These are phyloP conservation scores for Gnomoniopsis sp. DNA, from an alignment of 2,329 filamentous ascomycete genomes.

Conservation along the genomic window DNA sequence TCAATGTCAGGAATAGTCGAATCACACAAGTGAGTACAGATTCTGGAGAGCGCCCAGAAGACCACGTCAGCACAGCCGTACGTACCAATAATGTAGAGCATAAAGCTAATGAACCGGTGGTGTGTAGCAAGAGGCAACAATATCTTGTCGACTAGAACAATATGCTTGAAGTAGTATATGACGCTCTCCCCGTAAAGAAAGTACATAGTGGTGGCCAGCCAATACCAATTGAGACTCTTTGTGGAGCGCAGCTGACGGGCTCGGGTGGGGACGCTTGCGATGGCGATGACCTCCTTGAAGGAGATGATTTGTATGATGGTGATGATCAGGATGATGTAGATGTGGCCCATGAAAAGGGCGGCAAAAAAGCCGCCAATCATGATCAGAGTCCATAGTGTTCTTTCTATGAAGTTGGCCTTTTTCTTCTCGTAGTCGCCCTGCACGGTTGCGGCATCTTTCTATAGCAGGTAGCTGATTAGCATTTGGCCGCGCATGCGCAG, in stretches of 20 bases:
- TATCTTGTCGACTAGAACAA: slow-evolving; percentile 90
- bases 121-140: slow-evolving; percentile 91
- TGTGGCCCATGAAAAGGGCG: slow-evolving; percentile 90
- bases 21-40: neutral
- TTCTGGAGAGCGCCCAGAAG: no score
- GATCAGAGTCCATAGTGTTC: slow-evolving; percentile 95
- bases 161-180: slow-evolving; percentile 99
- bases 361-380: slow-evolving; percentile 95
- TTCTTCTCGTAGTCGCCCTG: slow-evolving; percentile 89
- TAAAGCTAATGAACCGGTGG: slow-evolving; percentile 97
- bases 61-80: slow-evolving; percentile 14
- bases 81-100: slow-evolving; percentile 94
- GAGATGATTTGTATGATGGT: slow-evolving; percentile 94
- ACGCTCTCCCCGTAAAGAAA: slow-evolving; percentile 98
- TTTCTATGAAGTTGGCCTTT: slow-evolving; percentile 94
- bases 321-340: slow-evolving; percentile 92
- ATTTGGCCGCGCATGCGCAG: neutral
- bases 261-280: slow-evolving; percentile 88
- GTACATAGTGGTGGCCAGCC: slow-evolving; percentile 98
- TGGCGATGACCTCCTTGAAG: slow-evolving; percentile 99
- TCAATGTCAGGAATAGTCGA: slow-evolving; percentile 18
- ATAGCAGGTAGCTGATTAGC: slow-evolving; percentile 19
- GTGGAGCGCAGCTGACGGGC: slow-evolving; percentile 89
- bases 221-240: slow-evolving; percentile 98
- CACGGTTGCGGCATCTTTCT: slow-evolving; percentile 44